Percentiles rank a stretch among this genome's conserved stretches.
Conservation (phyloP, 2,329 filamentous ascomycete species). For the Berkeleyomyces rouxiae region DNA sequence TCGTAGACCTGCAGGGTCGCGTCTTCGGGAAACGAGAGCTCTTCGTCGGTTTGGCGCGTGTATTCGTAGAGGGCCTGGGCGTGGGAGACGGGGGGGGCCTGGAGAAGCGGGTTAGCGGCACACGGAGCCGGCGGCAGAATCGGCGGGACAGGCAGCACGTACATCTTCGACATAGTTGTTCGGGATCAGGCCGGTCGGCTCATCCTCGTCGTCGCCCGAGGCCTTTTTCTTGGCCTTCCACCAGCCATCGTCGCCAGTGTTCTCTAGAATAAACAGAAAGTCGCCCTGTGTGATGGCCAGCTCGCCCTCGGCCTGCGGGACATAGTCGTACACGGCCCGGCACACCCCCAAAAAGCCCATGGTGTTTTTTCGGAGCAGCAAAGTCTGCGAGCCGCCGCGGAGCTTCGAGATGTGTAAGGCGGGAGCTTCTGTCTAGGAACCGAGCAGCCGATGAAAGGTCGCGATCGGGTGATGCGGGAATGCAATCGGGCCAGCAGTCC, state of each 20-base stretch:
- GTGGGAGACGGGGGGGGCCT: slow-evolving; percentile 39
- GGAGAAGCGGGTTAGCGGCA: neutral
- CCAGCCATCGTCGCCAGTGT: slow-evolving; percentile 65
- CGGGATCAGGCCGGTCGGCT: slow-evolving; percentile 77
- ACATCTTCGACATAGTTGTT: slow-evolving; percentile 95
- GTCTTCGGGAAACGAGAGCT: slow-evolving; percentile 89
- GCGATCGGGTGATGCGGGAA: too few relatives aligned
- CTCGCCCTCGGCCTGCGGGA: slow-evolving; percentile 72
- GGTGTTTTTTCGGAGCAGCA: neutral
- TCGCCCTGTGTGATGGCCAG: slow-evolving; percentile 73
- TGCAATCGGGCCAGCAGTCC: too few relatives aligned
- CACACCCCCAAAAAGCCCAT: slow-evolving; percentile 93
- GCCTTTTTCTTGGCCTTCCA: slow-evolving; percentile 94
- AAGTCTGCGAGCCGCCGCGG: neutral
- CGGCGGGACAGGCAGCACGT: slow-evolving; percentile 4
- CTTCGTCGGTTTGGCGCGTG: slow-evolving; percentile 89
- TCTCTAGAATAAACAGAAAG: slow-evolving; percentile 74
- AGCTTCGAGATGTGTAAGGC: neutral
- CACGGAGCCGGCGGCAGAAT: slow-evolving; percentile 3
- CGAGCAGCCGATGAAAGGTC: too few relatives aligned
- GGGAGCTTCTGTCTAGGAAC: neutral
- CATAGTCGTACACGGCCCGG: slow-evolving; percentile 83
- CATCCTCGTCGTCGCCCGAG: slow-evolving; percentile 66
- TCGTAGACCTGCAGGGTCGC: slow-evolving; percentile 73
- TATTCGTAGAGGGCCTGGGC: slow-evolving; percentile 98